Conservation (phyloP, 108 stramenopile species). For the Conticribra guillardii region DNA sequence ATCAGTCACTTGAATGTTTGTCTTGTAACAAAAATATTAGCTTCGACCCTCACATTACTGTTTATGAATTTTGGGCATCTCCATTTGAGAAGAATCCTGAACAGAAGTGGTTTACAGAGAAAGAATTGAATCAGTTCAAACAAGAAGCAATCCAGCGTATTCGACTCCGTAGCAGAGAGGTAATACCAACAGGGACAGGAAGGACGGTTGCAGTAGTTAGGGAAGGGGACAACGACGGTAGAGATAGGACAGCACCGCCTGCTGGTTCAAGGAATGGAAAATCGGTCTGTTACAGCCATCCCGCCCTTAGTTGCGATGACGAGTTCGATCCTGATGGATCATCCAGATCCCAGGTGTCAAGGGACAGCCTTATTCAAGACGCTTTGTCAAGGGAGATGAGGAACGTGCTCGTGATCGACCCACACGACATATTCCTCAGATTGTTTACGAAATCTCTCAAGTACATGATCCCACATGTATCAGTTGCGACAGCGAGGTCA, state of each 20-base stretch:
- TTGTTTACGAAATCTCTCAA: conserved; percentile 65
- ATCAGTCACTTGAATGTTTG: conserved; percentile 40
- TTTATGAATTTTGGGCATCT: conserved; percentile 28
- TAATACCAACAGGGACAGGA: conserved; percentile 50
- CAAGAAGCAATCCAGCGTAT: conserved; percentile 66
- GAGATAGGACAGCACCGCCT: conserved; percentile 42
- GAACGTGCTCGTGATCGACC: conserved; percentile 68
- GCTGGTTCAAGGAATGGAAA: conserved; percentile 13
- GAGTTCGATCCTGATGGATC: conserved; percentile 36
- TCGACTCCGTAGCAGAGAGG: conserved; percentile 35
- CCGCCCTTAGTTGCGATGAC: conserved; percentile 41
- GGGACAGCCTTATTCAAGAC: conserved; percentile 16
- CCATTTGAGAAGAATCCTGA: conserved; percentile 17
- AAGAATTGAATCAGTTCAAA: conserved; percentile 65
- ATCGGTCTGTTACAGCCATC: conserved; percentile 20
- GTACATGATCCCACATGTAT: conserved; percentile 61
- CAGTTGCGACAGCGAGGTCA: conserved; percentile 50
- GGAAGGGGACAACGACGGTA: conserved; percentile 19
- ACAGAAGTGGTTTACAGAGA: conserved; percentile 62
- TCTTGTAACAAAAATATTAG: conserved; percentile 24
- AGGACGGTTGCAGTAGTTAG: conserved; percentile 33
- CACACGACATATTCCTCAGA: conserved; percentile 52
- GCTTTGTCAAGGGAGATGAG: conserved; percentile 56
- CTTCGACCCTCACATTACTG: conserved; percentile 52
- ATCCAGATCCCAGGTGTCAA: conserved; percentile 10